Percentiles rank a stretch among this genome's conserved stretches.
phyloP scores from a whole-genome alignment of 2,329 filamentous ascomycete species.

The Curvularia spicifera region DNA sequence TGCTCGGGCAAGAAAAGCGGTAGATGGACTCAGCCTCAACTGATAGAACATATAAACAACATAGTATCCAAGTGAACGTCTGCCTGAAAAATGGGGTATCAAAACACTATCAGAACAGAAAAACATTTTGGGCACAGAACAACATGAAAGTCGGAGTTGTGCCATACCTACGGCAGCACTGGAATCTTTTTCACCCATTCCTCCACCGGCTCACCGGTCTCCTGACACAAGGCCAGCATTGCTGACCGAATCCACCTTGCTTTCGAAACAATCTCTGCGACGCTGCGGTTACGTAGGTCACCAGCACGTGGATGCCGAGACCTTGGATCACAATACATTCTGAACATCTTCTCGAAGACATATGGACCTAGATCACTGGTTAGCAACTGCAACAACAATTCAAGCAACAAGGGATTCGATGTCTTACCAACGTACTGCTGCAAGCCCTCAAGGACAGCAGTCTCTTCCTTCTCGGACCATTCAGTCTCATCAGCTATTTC shows the following conservation, averaged over 20 bases:
- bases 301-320: slow-evolving; percentile 15
- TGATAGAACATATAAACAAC: too few species aligned
- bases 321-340: slow-evolving; percentile 30
- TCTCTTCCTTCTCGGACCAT: slow-evolving; percentile 44
- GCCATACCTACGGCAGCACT: background rate
- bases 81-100: background rate
- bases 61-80: background rate
- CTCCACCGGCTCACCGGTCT: background rate
- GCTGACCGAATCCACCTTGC: slow-evolving; percentile 30
- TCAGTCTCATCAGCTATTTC: slow-evolving; percentile 18
- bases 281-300: slow-evolving; percentile 36
- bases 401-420: background rate
- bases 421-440: slow-evolving; percentile 35
- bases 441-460: slow-evolving; percentile 43
- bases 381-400: background rate
- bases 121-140: background rate
- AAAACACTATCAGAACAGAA: background rate
- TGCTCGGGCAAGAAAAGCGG: too few species aligned
- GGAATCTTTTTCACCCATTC: background rate
- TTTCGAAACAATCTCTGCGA: slow-evolving; percentile 36
- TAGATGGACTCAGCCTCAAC: too few species aligned
- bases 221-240: slow-evolving; percentile 22
- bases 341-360: slow-evolving; percentile 42
- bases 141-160: background rate
- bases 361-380: slow-evolving; percentile 21